These are phyloP conservation scores for Apiotrichum mycotoxinovorans DNA, from an alignment of 1,284 basidiomycete genomes.

Conservation along the genomic window DNA sequence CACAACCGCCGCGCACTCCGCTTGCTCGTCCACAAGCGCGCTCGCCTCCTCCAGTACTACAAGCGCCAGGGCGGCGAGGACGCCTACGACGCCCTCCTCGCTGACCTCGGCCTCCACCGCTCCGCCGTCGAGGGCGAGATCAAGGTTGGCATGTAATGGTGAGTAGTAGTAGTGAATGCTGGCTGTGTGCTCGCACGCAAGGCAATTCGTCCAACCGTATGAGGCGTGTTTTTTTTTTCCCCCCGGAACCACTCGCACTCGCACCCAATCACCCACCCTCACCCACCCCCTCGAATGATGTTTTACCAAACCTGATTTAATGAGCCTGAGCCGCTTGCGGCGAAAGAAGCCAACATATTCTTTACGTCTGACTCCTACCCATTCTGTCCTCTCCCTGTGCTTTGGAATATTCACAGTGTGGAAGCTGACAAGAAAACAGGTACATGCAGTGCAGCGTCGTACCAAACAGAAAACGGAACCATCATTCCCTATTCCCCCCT, in stretches of 20 bases:
- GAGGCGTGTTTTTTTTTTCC: background rate
- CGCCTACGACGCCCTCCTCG: slow-evolving; percentile 70
- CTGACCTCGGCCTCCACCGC: slow-evolving; percentile 71
- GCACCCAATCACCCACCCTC: background rate
- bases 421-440: background rate
- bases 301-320: slow-evolving; percentile 51
- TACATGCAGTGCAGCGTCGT: background rate
- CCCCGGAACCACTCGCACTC: background rate
- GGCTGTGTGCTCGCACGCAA: background rate
- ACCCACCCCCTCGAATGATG: slow-evolving; percentile 31
- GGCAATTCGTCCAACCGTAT: too few relatives aligned
- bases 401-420: background rate
- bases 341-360: slow-evolving; percentile 31
- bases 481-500: too few relatives aligned
- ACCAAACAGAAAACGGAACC: background rate
- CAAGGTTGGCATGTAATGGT: slow-evolving; percentile 52
- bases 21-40: slow-evolving; percentile 73
- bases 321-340: slow-evolving; percentile 42
- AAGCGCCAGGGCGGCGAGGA: slow-evolving; percentile 62
- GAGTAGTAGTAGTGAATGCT: background rate
- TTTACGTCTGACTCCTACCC: slow-evolving; percentile 17
- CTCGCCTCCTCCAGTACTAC: slow-evolving; percentile 77
- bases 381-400: background rate
- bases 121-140: slow-evolving; percentile 85
- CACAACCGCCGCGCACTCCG: slow-evolving; percentile 71